Evolutionary conservation across 306 rosid genomes (phyloP).

Genomic region (Medicago lupulina): DNA sequence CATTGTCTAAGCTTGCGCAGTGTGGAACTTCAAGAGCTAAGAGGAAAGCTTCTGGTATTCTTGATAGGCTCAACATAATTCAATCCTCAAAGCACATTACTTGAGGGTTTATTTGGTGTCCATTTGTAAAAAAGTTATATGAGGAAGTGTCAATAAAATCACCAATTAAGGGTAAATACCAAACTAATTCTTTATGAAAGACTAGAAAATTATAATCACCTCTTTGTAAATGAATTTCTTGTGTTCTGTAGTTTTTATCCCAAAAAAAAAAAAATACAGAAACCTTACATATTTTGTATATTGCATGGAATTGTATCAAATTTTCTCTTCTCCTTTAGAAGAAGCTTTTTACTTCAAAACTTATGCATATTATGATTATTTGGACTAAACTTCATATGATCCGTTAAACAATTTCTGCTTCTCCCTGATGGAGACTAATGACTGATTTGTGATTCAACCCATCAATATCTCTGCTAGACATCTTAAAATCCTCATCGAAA

Average conservation of each 20-base stretch:
- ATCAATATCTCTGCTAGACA: background rate
- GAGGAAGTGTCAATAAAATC: background rate
- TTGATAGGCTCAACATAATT: conserved; percentile 60
- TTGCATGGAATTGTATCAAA: conserved; percentile 3
- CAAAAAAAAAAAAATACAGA: background rate
- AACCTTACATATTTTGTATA: background rate
- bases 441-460: background rate
- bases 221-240: conserved; percentile 25
- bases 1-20: conserved; percentile 57
- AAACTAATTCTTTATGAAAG: background rate
- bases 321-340: background rate
- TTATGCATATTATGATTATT: no score
- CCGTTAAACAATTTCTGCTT: background rate
- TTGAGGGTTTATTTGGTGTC: conserved; percentile 33
- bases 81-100: conserved; percentile 60
- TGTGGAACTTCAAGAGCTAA: conserved; percentile 77
- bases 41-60: conserved; percentile 71
- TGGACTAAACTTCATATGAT: background rate
- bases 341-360: background rate
- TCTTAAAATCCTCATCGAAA: conserved; percentile 24
- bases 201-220: background rate
- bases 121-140: background rate
- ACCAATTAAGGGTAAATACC: conserved; percentile 9
- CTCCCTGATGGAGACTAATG: background rate
- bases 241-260: background rate